A percentile compares a stretch with the other conserved stretches of the same genome.
phyloP scores from a whole-genome alignment of 2,329 filamentous ascomycete genomes.

The Trichoderma hamatum region DNA sequence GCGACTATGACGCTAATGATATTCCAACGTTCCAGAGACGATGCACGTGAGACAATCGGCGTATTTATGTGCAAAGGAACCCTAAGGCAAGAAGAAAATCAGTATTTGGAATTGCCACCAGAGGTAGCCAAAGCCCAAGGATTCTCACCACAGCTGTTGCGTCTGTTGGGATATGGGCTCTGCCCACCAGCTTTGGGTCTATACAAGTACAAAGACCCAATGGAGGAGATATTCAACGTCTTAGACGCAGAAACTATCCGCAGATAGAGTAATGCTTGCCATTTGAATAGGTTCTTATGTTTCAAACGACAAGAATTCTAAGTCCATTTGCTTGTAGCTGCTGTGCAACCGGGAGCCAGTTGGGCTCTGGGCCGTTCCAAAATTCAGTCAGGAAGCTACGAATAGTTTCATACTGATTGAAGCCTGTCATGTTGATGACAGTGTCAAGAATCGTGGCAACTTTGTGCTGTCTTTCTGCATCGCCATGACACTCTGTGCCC shows the following conservation, averaged over 20 bases:
- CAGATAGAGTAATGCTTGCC: slow-evolving; percentile 28
- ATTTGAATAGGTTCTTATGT: neutral
- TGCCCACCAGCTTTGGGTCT: slow-evolving; percentile 41
- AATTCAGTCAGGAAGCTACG: slow-evolving; percentile 34
- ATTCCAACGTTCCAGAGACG: slow-evolving; percentile 29
- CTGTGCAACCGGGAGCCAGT: slow-evolving; percentile 36
- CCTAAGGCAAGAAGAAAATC: slow-evolving; percentile 42
- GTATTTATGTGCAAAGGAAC: slow-evolving; percentile 42
- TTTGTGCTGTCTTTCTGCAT: slow-evolving; percentile 30
- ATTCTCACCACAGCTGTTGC: slow-evolving; percentile 39
- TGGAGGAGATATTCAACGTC: slow-evolving; percentile 42
- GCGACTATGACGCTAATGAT: neutral
- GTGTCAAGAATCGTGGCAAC: slow-evolving; percentile 29
- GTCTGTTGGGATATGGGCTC: slow-evolving; percentile 41
- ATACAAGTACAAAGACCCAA: slow-evolving; percentile 43
- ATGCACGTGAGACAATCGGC: slow-evolving; percentile 39
- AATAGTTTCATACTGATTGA: slow-evolving; percentile 33
- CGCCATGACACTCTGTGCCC: slow-evolving; percentile 34
- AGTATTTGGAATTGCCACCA: slow-evolving; percentile 38
- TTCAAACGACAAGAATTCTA: slow-evolving; percentile 32
- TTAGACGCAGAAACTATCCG: slow-evolving; percentile 43
- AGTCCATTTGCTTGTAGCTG: slow-evolving; percentile 32
- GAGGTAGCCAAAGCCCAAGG: slow-evolving; percentile 36
- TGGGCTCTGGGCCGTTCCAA: slow-evolving; percentile 33
- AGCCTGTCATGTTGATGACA: slow-evolving; percentile 32